Base-by-base conservation (phyloP, 495 filamentous ascomycete genomes). In the Aspergillus nidulans region DNA sequence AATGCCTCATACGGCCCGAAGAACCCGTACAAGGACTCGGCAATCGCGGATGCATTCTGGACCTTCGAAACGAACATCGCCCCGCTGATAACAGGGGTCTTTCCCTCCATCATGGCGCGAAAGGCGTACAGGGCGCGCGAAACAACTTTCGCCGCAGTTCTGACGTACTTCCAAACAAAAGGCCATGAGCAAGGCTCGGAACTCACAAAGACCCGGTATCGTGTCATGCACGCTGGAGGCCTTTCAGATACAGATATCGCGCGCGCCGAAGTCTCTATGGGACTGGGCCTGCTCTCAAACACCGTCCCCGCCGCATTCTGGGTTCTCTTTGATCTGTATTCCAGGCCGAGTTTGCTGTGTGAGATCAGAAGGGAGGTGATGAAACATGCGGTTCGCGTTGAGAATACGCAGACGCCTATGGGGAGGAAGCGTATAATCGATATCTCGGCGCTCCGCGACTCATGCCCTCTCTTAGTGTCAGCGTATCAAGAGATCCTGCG, bases 271-370 rank as follows among this genome's bases (percentile, higher is more conserved):
- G 64, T 71, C 9, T 63, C 65, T 0, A 65, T 63, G 23, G 60
- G 58, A 0, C 56, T 77, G 28, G 79, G 66, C 0, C 52, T 79
- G 18, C 49, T 81, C 2, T 72, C 71, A 18, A 81, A 78, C 55
- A 80, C 75, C 1, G 62, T 69, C 23, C 77, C 77, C 3, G 60
- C 75, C 15, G 57, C 63, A 5, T 80, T 80, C 59, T 79, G 77
- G 77, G 56, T 70, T 15, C 53, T 80, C 3, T 72, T 72, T 36
- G 66, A 73, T 26, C 21, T 78, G 0, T 73, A 64, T 56, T 71
- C 69, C 6, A 56, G 72, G 24, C 67, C 73, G 0, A 53, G 57
- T 2, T 58, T 79, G 1, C 69, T 80, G 0, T 42, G 65, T 1
- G 61, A 75, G 12, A 53, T 74, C 18, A 61, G 74, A 0, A 26